Evolutionary conservation across 257 asterid species (phyloP).

Genomic region (Pogostemon cablin): DNA sequence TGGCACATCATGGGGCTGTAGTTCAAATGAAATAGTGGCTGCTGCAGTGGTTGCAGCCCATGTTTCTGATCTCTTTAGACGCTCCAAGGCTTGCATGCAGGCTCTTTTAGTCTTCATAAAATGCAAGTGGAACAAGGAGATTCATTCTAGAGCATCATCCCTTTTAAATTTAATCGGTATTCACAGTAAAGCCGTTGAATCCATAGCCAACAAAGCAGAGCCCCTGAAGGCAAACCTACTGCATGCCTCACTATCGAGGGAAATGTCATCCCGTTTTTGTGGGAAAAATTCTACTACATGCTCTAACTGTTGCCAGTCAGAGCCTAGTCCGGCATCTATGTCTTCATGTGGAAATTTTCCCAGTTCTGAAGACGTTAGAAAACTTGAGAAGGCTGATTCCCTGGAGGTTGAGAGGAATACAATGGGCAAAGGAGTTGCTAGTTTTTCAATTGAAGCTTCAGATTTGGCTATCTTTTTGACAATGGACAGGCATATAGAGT

Average conservation of each 20-base stretch:
- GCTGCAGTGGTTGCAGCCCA: constrained; percentile 95
- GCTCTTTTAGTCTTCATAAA: constrained; percentile 68
- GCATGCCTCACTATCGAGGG: constrained; percentile 50
- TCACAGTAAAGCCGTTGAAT: constrained; percentile 75
- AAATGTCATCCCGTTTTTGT: constrained; percentile 39
- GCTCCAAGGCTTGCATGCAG: constrained; percentile 75
- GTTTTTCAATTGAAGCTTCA: constrained; percentile 65
- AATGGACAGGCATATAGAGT: constrained; percentile 70
- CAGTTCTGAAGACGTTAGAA: constrained; percentile 40
- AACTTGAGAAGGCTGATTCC: constrained; percentile 39
- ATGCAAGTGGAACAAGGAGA: constrained; percentile 79
- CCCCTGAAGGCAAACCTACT: constrained; percentile 70
- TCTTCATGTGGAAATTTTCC: constrained; percentile 41
- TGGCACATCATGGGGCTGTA: constrained; percentile 74
- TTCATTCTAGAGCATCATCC: constrained; percentile 72
- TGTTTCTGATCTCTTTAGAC: constrained; percentile 72
- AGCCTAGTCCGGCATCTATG: constrained; percentile 45
- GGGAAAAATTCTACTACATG: constrained; percentile 49
- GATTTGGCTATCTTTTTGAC: constrained; percentile 80
- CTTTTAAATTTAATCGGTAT: constrained; percentile 70
- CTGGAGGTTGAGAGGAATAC: constrained; percentile 38
- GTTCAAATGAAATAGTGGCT: constrained; percentile 82
- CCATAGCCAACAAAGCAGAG: constrained; percentile 73
- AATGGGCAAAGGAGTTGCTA: constrained; percentile 48
- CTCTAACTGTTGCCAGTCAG: constrained; percentile 41